Percentiles rank a stretch among this genome's conserved stretches.
phyloP scores from a whole-genome alignment of 768 basidiomycete species.

The Galerina sulciceps region DNA sequence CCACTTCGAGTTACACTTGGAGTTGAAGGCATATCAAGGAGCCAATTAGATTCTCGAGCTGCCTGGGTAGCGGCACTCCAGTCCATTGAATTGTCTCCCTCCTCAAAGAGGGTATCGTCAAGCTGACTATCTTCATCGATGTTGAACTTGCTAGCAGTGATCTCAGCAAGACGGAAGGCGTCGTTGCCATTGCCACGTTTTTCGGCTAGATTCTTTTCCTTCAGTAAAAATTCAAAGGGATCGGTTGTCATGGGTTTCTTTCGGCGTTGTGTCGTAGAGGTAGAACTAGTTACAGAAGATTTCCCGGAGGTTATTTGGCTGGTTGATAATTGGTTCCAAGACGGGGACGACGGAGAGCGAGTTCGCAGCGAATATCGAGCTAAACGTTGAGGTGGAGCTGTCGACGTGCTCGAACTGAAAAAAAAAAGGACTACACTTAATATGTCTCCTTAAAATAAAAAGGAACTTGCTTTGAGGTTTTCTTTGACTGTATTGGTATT shows the following conservation, averaged over 20 bases:
- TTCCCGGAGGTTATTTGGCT: not conserved
- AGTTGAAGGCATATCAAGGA: not conserved
- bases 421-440: not conserved
- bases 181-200: conserved; percentile 42
- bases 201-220: conserved; percentile 50
- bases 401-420: not conserved
- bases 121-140: conserved; percentile 25
- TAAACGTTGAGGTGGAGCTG: not conserved
- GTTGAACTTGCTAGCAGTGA: conserved; percentile 29
- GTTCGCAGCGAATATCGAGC: conserved; percentile 19
- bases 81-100: conserved; percentile 11
- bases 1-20: not conserved
- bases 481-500: conserved; percentile 11
- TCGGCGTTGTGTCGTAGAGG: not conserved
- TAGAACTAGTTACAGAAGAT: not conserved
- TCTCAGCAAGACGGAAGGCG: conserved; percentile 52
- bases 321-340: not conserved
- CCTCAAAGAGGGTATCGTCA: conserved; percentile 4
- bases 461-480: conserved; percentile 15
- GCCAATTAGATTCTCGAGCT: conserved; percentile 6
- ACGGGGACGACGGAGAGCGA: conserved; percentile 12
- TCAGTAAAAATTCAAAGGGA: conserved; percentile 58
- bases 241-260: conserved; percentile 28
- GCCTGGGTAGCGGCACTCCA: conserved; percentile 10
- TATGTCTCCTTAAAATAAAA: not conserved